phyloP scores from a whole-genome alignment of 2,329 filamentous ascomycete species.

The Pezicula radicicola region DNA sequence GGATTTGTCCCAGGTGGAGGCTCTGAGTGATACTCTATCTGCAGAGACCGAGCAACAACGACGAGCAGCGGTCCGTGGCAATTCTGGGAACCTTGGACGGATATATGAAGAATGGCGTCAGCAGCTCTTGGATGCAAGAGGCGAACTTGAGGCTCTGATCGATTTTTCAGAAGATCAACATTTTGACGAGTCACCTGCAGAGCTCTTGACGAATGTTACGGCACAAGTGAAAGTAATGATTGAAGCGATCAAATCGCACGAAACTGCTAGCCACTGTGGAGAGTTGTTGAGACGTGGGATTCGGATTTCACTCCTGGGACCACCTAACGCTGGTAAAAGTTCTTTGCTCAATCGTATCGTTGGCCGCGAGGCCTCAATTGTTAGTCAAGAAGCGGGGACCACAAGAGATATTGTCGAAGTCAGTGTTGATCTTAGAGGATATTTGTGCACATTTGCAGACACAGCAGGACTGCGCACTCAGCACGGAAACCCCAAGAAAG shows the following conservation, averaged over 20 bases:
- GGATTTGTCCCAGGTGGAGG: slow-evolving; percentile 79
- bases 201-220: slow-evolving; percentile 69
- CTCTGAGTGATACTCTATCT: slow-evolving; percentile 58
- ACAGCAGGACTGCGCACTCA: slow-evolving; percentile 78
- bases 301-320: slow-evolving; percentile 79
- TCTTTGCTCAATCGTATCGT: slow-evolving; percentile 88
- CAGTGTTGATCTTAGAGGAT: slow-evolving; percentile 83
- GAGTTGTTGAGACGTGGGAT: slow-evolving; percentile 86
- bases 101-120: slow-evolving; percentile 83
- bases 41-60: slow-evolving; percentile 91
- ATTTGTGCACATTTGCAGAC: slow-evolving; percentile 90
- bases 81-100: slow-evolving; percentile 64
- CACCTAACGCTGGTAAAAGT: slow-evolving; percentile 93
- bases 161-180: slow-evolving; percentile 98
- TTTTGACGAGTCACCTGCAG: slow-evolving; percentile 80
- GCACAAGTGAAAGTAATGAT: slow-evolving; percentile 60
- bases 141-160: slow-evolving; percentile 91
- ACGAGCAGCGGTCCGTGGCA: slow-evolving; percentile 76
- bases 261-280: slow-evolving; percentile 73
- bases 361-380: slow-evolving; percentile 90
- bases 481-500: slow-evolving; percentile 10
- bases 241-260: slow-evolving; percentile 63
- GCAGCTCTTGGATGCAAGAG: slow-evolving; percentile 74
- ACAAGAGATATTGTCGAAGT: slow-evolving; percentile 94
- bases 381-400: slow-evolving; percentile 88